A percentile compares a stretch with the other conserved stretches of the same genome.
Evolutionary conservation across 345 rosid genomes (phyloP).

Genomic region (Fremontodendron californicum): DNA sequence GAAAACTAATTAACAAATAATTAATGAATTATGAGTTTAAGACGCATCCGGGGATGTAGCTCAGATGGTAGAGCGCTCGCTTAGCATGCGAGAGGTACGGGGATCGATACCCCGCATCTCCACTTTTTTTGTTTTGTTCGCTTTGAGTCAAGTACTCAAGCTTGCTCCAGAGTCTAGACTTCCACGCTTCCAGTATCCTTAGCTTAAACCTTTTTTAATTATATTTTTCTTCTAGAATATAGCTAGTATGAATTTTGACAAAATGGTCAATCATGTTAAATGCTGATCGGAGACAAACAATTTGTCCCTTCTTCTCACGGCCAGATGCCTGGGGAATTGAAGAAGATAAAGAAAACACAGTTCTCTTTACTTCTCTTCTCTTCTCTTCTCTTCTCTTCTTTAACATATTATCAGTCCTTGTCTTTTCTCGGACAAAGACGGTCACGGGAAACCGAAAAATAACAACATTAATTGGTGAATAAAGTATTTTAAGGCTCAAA

Average conservation of each 20-base stretch:
- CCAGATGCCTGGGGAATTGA: not conserved
- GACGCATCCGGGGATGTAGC: conserved; percentile 76
- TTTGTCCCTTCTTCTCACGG: not conserved
- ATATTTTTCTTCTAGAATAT: too few relatives aligned
- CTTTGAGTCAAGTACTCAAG: not conserved
- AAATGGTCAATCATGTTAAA: too few relatives aligned
- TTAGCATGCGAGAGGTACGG: conserved; percentile 80
- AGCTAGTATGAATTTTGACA: not conserved
- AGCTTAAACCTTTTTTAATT: too few relatives aligned
- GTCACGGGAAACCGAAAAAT: not conserved
- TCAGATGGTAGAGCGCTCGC: conserved; percentile 70
- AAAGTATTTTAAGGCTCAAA: not conserved
- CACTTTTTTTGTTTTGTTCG: conserved; percentile 20
- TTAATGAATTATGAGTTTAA: too few relatives aligned
- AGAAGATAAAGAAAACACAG: too few relatives aligned
- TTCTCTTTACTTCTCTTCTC: too few relatives aligned
- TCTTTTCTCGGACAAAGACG: not conserved
- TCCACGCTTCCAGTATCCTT: too few relatives aligned
- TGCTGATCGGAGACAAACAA: not conserved
- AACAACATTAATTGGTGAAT: not conserved
- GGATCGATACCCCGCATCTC: conserved; percentile 90
- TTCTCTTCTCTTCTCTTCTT: too few relatives aligned
- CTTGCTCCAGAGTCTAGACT: not conserved
- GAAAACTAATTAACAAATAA: too few relatives aligned
- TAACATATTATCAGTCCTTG: too few relatives aligned